Conservation (phyloP, 352 stramenopile genomes). For the Plasmopara halstedii region DNA sequence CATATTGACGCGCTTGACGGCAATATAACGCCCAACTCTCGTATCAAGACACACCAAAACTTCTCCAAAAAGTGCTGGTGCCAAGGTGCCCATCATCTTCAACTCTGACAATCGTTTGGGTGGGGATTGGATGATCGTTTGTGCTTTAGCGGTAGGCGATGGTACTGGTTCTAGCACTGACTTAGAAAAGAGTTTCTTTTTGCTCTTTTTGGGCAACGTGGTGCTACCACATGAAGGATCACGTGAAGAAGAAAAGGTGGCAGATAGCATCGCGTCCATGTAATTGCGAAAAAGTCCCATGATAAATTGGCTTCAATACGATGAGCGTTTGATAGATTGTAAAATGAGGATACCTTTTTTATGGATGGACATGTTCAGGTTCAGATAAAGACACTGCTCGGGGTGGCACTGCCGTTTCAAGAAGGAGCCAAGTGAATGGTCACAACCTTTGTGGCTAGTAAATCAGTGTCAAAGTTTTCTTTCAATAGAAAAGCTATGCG, state of each 20-base stretch:
- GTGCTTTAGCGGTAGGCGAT: background rate
- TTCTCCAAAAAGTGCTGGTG: conserved; percentile 49
- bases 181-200: conserved; percentile 7
- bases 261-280: conserved; percentile 24
- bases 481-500: conserved; percentile 4
- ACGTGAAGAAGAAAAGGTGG: conserved; percentile 15
- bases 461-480: conserved; percentile 12
- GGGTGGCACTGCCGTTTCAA: conserved; percentile 20
- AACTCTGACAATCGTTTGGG: conserved; percentile 28
- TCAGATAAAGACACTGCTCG: conserved; percentile 17
- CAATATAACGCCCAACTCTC: conserved; percentile 28
- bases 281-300: conserved; percentile 30
- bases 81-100: conserved; percentile 31
- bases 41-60: conserved; percentile 44
- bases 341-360: conserved; percentile 12
- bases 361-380: conserved; percentile 6
- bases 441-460: conserved; percentile 13
- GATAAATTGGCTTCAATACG: background rate
- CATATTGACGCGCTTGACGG: conserved; percentile 46
- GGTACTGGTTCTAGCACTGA: background rate
- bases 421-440: conserved; percentile 7
- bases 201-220: conserved; percentile 14
- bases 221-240: conserved; percentile 1
- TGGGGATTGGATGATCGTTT: conserved; percentile 16
- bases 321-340: background rate